Evolutionary conservation across 192 early-diverging fungal genomes (phyloP), one percentile per base, ranked within the genome.

Genomic region (Geosiphon pyriformis): DNA sequence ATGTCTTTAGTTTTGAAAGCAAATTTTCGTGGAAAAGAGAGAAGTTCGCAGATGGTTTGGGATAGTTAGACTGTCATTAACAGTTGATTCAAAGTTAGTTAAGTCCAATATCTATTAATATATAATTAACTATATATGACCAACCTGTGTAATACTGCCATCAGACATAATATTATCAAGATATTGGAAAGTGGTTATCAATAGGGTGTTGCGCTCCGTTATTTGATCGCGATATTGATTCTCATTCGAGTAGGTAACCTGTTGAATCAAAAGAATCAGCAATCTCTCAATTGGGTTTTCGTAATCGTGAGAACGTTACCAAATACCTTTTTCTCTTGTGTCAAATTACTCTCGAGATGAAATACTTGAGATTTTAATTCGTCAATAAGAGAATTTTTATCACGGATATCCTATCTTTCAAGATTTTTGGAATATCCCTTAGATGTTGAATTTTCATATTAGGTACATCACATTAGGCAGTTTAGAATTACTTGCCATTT

Each of bases 41-140:
- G 37, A 78, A 76, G 17, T 78, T 76, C 25, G 65, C 59, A 0
- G 71, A 75, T 3, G 74, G 74, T 29, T 78, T 78, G 0, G 77
- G 77, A 20, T 37, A 29, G 18, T 66, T 66, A 2, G 52, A 56
- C 32, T 50, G 8, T 33, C 18, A 53, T 32, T 65, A 7, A 29
- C 71, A n/a, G n/a, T n/a, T n/a, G n/a, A n/a, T n/a, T n/a, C n/a
- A n/a, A n/a, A n/a, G n/a, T n/a, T n/a, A n/a, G n/a, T n/a, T n/a
- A n/a, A n/a, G n/a, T n/a, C n/a, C n/a, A n/a, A n/a, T n/a, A n/a
- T n/a, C n/a, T n/a, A n/a, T n/a, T n/a, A n/a, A n/a, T n/a, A n/a
- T n/a, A n/a, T n/a, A n/a, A n/a, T n/a, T n/a, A n/a, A n/a, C n/a
- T n/a, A n/a, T n/a, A n/a, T n/a, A n/a, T n/a, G 42, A 52, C 71